A percentile compares a stretch with the other conserved stretches of the same genome.
These are phyloP conservation scores for Backusella luteola DNA, from an alignment of 192 early-diverging fungal species.

Conservation along the genomic window DNA sequence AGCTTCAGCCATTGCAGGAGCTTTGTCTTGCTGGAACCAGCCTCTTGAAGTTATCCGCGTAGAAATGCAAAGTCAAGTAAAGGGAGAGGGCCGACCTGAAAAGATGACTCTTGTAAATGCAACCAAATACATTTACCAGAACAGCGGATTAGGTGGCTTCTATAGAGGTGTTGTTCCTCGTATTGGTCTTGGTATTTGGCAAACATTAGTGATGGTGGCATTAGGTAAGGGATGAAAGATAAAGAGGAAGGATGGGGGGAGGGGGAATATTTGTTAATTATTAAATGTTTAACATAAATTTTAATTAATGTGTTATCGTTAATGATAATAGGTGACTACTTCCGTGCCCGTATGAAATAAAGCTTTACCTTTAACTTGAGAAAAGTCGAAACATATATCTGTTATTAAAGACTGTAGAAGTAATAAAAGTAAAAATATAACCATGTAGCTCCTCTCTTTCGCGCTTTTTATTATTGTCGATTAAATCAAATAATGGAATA, in stretches of 20 bases:
- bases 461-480: neutral
- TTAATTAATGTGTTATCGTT: neutral
- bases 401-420: neutral
- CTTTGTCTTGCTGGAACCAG: conserved; percentile 96
- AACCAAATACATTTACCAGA: conserved; percentile 88
- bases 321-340: conserved; percentile 21
- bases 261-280: neutral
- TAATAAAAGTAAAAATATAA: neutral
- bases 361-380: neutral
- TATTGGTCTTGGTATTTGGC: conserved; percentile 74
- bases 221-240: conserved; percentile 42
- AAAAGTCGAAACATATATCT: neutral
- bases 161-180: conserved; percentile 86
- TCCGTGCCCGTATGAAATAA: conserved; percentile 12
- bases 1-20: conserved; percentile 85
- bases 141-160: conserved; percentile 89
- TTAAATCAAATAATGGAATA: neutral
- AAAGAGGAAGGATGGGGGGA: neutral
- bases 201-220: conserved; percentile 91
- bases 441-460: neutral
- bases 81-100: conserved; percentile 81
- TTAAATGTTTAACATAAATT: neutral
- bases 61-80: conserved; percentile 96
- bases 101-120: conserved; percentile 86
- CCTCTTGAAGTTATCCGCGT: conserved; percentile 99